These are phyloP conservation scores for Coelastrella sp. DNA, from an alignment of 139 green algal genomes.

Conservation along the genomic window DNA sequence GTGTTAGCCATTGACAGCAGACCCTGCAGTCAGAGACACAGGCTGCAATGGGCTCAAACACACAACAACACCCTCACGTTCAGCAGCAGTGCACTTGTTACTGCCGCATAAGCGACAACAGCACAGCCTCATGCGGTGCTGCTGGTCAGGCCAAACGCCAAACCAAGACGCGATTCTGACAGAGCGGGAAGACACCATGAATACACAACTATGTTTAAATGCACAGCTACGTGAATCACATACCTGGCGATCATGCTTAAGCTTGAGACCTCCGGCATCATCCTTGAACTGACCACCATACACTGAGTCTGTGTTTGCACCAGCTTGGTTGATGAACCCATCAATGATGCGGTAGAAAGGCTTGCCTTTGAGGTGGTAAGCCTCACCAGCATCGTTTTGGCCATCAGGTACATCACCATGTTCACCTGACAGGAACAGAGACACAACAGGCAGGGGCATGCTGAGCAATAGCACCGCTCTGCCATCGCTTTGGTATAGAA, in stretches of 20 bases:
- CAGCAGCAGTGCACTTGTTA: neutral
- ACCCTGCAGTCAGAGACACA: conserved; percentile 58
- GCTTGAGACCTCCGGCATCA: conserved; percentile 72
- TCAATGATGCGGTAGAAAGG: conserved; percentile 58
- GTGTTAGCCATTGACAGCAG: conserved; percentile 83
- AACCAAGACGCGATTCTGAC: no score
- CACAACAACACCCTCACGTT: neutral
- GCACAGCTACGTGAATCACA: no score
- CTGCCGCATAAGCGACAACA: no score
- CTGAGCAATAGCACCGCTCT: no score
- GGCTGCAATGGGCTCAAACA: neutral
- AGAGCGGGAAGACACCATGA: no score
- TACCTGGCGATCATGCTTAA: conserved; percentile 78
- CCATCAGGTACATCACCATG: conserved; percentile 67
- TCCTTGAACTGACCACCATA: conserved; percentile 79
- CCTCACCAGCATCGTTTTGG: conserved; percentile 59
- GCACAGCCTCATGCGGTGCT: no score
- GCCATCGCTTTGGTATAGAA: no score
- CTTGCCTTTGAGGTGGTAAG: conserved; percentile 66
- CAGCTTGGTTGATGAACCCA: conserved; percentile 56
- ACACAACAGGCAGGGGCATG: neutral
- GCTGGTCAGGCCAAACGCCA: no score
- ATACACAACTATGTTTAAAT: no score
- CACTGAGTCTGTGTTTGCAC: conserved; percentile 73
- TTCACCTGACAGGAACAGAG: conserved; percentile 54